Percentiles rank a stretch among this genome's conserved stretches.
Evolutionary conservation across 345 rosid species (phyloP).

Genomic region (Turritis glabra): DNA sequence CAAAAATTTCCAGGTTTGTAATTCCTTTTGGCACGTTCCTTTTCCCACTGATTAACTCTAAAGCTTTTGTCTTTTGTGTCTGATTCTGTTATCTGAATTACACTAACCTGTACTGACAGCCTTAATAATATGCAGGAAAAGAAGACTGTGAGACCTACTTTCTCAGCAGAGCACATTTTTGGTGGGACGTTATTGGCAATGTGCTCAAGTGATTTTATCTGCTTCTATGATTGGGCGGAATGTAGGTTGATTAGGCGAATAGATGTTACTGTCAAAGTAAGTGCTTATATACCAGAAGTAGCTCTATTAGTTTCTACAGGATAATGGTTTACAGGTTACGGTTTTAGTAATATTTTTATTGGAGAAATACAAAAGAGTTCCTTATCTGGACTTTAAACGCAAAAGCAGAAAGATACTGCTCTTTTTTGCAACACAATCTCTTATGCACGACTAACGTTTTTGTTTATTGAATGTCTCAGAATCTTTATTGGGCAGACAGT

Average conservation of each 20-base stretch:
- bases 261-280: conserved; percentile 94
- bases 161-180: conserved; percentile 80
- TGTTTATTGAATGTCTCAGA: conserved; percentile 51
- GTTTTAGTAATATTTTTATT: background rate
- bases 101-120: conserved; percentile 17
- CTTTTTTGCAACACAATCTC: conserved; percentile 5
- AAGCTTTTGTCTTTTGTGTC: background rate
- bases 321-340: conserved; percentile 1
- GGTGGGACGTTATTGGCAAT: conserved; percentile 91
- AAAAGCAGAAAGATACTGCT: conserved; percentile 10
- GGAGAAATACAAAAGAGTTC: background rate
- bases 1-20: conserved; percentile 84
- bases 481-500: conserved; percentile 96
- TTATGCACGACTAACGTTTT: conserved; percentile 12
- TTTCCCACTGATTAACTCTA: background rate
- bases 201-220: conserved; percentile 96
- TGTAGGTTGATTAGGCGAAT: conserved; percentile 92
- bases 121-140: conserved; percentile 67
- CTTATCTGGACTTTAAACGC: conserved; percentile 5
- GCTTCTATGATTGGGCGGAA: conserved; percentile 98
- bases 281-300: conserved; percentile 29
- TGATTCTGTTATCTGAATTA: conserved; percentile 7
- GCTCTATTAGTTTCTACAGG: background rate
- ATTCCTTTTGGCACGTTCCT: conserved; percentile 17
- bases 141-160: conserved; percentile 81